These are phyloP conservation scores for Prosopis cineraria DNA, from an alignment of 306 rosid genomes.

Conservation along the genomic window DNA sequence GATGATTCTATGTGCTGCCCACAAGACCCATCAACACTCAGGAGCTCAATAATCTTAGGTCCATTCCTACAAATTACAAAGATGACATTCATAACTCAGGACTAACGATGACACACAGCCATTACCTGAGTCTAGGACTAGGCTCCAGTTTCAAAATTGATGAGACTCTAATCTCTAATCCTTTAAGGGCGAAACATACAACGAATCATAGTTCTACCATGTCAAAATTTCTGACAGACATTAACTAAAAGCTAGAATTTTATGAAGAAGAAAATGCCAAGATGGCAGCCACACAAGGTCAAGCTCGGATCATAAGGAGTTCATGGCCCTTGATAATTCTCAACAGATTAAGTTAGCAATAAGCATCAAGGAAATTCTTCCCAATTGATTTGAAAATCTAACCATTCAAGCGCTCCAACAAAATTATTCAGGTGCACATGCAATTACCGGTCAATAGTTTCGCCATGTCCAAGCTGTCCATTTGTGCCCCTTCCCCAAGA, in stretches of 20 bases:
- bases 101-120: conserved; percentile 28
- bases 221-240: not conserved
- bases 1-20: conserved; percentile 81
- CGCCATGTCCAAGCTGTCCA: conserved; percentile 97
- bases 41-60: conserved; percentile 76
- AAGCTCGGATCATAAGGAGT: conserved; percentile 1
- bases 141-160: not conserved
- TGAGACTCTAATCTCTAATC: not conserved
- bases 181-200: not conserved
- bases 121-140: not conserved
- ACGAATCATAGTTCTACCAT: not conserved
- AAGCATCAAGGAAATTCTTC: not conserved
- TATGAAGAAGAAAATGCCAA: not conserved
- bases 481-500: conserved; percentile 99
- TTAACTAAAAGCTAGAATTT: not conserved
- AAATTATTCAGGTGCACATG: conserved; percentile 27
- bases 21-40: conserved; percentile 86
- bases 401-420: not conserved
- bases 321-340: conserved; percentile 16
- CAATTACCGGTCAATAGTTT: conserved; percentile 74
- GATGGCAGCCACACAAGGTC: not conserved
- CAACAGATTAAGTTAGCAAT: conserved; percentile 2
- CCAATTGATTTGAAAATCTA: not conserved
- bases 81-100: conserved; percentile 36
- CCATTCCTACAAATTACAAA: conserved; percentile 58